A percentile compares a stretch with the other conserved stretches of the same genome.
Conservation (phyloP, 2,329 filamentous ascomycete genomes). For the Capronia epimyces region DNA sequence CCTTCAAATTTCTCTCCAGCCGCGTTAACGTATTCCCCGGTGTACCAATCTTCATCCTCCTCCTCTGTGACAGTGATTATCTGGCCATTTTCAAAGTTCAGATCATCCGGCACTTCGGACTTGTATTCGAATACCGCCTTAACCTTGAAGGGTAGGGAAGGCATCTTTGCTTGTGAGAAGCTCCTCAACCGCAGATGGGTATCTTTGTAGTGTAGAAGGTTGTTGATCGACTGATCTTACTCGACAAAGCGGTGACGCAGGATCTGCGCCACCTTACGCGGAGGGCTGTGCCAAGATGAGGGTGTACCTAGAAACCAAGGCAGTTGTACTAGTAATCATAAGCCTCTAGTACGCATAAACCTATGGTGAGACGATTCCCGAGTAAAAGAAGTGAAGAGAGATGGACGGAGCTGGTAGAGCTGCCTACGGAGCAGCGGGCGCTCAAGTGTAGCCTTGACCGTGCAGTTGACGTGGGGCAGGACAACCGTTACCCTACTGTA, state of each 20-base stretch:
- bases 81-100: constrained; percentile 77
- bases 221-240: constrained; percentile 21
- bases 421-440: not conserved
- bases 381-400: not conserved
- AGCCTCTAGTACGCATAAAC: constrained; percentile 10
- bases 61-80: constrained; percentile 89
- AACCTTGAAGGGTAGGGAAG: constrained; percentile 75
- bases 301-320: constrained; percentile 1
- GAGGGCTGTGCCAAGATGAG: constrained; percentile 19
- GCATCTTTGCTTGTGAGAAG: constrained; percentile 52
- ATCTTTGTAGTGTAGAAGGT: constrained; percentile 25
- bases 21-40: constrained; percentile 57
- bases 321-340: not conserved
- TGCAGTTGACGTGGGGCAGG: constrained; percentile 1
- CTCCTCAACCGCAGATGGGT: constrained; percentile 22
- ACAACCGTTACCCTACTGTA: not conserved
- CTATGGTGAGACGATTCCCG: not conserved
- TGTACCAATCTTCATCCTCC: constrained; percentile 87
- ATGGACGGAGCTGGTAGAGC: not conserved
- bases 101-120: constrained; percentile 90
- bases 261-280: constrained; percentile 20
- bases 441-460: constrained; percentile 1
- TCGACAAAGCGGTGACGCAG: constrained; percentile 23
- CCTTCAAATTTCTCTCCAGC: constrained; percentile 71
- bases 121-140: constrained; percentile 92